phyloP scores from a whole-genome alignment of 225 moss, liverwort and hornwort species.

The Antitrichia curtipendula region DNA sequence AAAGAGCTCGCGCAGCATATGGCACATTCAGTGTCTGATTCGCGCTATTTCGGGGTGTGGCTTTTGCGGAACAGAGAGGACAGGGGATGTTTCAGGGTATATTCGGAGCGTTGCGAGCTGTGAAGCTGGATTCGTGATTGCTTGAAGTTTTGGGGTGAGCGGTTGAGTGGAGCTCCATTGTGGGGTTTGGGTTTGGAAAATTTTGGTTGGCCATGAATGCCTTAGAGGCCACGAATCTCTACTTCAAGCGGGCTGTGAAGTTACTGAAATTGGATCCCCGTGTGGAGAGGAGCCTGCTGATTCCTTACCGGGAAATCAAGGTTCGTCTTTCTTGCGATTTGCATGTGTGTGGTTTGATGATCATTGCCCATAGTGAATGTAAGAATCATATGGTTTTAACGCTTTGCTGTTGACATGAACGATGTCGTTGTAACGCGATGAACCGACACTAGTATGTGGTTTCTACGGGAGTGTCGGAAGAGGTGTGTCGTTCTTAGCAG shows the following conservation, averaged over 20 bases:
- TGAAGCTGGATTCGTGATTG: not conserved
- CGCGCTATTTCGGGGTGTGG: not conserved
- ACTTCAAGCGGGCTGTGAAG: slow-evolving; percentile 81
- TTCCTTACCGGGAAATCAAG: slow-evolving; percentile 94
- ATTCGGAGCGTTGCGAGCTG: not conserved
- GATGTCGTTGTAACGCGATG: not conserved
- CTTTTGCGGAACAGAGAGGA: not conserved
- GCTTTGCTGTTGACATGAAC: not conserved
- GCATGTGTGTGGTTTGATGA: not conserved
- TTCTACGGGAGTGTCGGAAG: not conserved
- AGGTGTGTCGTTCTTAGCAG: not conserved
- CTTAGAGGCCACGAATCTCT: slow-evolving; percentile 71
- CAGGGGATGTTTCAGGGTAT: not conserved
- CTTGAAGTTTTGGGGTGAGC: not conserved
- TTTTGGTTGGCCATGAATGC: slow-evolving; percentile 52
- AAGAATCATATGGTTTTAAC: not conserved
- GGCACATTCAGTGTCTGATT: not conserved
- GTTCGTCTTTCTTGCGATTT: not conserved
- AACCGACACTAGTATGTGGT: not conserved
- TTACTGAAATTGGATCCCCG: slow-evolving; percentile 64
- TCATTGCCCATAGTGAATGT: not conserved
- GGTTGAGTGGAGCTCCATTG: not conserved
- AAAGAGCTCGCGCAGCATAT: not conserved
- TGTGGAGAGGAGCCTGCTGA: slow-evolving; percentile 74
- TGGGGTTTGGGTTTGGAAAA: not conserved